Conservation (phyloP, 1,284 basidiomycete genomes). For the Ganoderma leucocontextum region DNA sequence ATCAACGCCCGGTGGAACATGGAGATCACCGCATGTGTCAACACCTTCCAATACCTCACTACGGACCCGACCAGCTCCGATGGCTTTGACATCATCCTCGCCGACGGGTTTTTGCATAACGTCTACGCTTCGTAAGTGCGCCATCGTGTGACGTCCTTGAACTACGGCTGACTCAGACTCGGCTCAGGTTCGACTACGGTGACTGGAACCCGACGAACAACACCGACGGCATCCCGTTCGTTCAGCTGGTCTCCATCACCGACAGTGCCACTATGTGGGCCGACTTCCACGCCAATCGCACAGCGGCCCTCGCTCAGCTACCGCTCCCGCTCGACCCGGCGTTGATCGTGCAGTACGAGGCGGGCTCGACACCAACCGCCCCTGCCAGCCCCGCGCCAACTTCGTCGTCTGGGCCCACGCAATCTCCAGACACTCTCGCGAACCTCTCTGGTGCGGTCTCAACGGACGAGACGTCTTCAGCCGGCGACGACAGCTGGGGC, state of each 20-base stretch:
- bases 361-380: neutral
- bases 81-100: slow-evolving; percentile 47
- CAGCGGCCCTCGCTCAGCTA: slow-evolving; percentile 22
- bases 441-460: neutral
- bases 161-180: neutral
- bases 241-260: slow-evolving; percentile 43
- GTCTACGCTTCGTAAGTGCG: slow-evolving; percentile 48
- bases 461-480: neutral
- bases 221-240: slow-evolving; percentile 41
- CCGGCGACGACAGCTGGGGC: slow-evolving; percentile 6
- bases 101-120: slow-evolving; percentile 50
- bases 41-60: slow-evolving; percentile 19
- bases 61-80: slow-evolving; percentile 34
- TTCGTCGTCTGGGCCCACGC: slow-evolving; percentile 1
- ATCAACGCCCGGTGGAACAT: slow-evolving; percentile 5
- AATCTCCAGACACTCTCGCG: neutral
- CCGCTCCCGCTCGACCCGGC: slow-evolving; percentile 12
- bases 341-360: neutral
- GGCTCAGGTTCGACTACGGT: slow-evolving; percentile 52
- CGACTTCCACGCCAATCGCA: slow-evolving; percentile 27
- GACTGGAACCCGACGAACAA: slow-evolving; percentile 37
- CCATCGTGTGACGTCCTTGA: neutral
- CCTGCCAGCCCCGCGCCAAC: too few species aligned
- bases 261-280: slow-evolving; percentile 26
- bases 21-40: slow-evolving; percentile 16